Percentiles rank a stretch among this genome's conserved stretches.
Evolutionary conservation across 495 filamentous ascomycete genomes (phyloP).

Genomic region (Beverwykella pulmonaria): DNA sequence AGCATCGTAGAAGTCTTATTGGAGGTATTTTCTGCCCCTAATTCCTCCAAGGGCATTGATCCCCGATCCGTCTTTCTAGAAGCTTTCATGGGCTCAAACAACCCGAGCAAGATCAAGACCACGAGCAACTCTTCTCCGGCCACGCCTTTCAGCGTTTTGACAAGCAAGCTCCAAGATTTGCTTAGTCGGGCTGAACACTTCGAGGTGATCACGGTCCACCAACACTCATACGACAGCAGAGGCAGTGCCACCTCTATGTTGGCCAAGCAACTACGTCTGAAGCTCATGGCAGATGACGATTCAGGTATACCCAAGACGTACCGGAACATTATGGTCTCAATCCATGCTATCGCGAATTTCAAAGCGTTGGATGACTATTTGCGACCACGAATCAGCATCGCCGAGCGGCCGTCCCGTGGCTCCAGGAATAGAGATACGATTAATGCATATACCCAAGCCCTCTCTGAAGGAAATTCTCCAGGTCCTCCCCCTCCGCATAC

Average conservation of each 20-base stretch:
- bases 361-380: conserved; percentile 97
- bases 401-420: conserved; percentile 71
- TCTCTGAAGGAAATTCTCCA: conserved; percentile 47
- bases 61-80: conserved; percentile 85
- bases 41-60: conserved; percentile 50
- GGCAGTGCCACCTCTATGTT: conserved; percentile 95
- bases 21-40: conserved; percentile 70
- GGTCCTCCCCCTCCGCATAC: conserved; percentile 26
- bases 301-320: conserved; percentile 81
- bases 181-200: conserved; percentile 97
- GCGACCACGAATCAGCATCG: conserved; percentile 80
- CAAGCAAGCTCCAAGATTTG: conserved; percentile 93
- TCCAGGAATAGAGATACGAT: conserved; percentile 70
- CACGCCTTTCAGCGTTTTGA: conserved; percentile 87
- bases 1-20: conserved; percentile 83
- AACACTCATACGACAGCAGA: conserved; percentile 88
- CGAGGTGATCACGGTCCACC: conserved; percentile 92
- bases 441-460: conserved; percentile 78
- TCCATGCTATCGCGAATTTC: conserved; percentile 98
- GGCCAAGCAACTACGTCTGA: conserved; percentile 90
- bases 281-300: conserved; percentile 85
- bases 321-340: conserved; percentile 93
- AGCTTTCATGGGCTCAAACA: conserved; percentile 85
- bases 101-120: conserved; percentile 56
- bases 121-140: conserved; percentile 64